A percentile compares a stretch with the other conserved stretches of the same genome.
phyloP scores from a whole-genome alignment of 2,329 filamentous ascomycete species.

The Mycosphaerella sp. region DNA sequence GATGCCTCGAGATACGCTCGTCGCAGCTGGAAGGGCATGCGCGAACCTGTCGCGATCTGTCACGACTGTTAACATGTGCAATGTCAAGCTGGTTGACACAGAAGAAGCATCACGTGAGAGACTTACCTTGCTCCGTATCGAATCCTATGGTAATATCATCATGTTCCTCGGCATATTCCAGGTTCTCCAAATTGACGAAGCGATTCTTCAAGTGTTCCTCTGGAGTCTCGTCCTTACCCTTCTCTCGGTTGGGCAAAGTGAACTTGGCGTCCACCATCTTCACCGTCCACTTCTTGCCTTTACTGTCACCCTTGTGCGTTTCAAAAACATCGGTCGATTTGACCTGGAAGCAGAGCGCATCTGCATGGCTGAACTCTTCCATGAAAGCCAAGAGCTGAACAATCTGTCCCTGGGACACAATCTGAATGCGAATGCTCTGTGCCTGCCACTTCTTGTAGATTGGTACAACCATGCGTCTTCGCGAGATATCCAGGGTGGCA shows the following conservation, averaged over 20 bases:
- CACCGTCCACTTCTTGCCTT: constrained; percentile 58
- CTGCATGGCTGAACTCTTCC: constrained; percentile 77
- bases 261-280: constrained; percentile 89
- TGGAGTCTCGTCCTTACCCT: constrained; percentile 47
- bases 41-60: constrained; percentile 44
- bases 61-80: constrained; percentile 19
- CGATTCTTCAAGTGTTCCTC: constrained; percentile 57
- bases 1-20: constrained; percentile 37
- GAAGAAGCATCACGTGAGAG: neutral
- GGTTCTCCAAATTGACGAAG: constrained; percentile 79
- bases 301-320: constrained; percentile 40
- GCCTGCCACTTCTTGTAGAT: constrained; percentile 95
- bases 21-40: constrained; percentile 41
- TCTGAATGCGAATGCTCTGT: constrained; percentile 68
- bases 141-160: constrained; percentile 85
- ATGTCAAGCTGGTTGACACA: neutral
- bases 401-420: constrained; percentile 69
- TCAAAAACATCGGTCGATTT: constrained; percentile 82
- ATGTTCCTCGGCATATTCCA: constrained; percentile 85
- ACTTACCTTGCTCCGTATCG: constrained; percentile 57
- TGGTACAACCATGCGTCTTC: constrained; percentile 70
- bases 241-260: constrained; percentile 59
- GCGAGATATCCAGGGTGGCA: constrained; percentile 70
- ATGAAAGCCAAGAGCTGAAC: constrained; percentile 81
- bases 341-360: constrained; percentile 82